Evolutionary conservation across 441 rosid genomes (phyloP).

Genomic region (Gossypium davidsonii): DNA sequence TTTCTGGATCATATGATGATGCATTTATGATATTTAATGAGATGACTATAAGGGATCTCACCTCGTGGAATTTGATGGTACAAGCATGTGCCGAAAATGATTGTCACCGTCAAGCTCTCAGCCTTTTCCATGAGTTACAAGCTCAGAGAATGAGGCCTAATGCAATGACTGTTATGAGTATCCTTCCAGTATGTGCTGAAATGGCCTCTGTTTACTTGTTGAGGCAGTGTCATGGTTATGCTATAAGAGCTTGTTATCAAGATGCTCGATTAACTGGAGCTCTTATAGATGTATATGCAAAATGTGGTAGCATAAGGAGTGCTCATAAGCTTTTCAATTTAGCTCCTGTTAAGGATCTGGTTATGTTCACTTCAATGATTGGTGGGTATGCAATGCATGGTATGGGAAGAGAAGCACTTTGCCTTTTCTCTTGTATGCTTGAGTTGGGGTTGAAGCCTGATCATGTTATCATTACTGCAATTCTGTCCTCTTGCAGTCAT

Average conservation of each 20-base stretch:
- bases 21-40: constrained; percentile 39
- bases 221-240: constrained; percentile 73
- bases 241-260: constrained; percentile 42
- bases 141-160: constrained; percentile 63
- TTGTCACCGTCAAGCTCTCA: constrained; percentile 44
- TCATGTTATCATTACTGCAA: constrained; percentile 60
- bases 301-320: constrained; percentile 56
- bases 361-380: constrained; percentile 68
- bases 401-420: constrained; percentile 69
- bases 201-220: constrained; percentile 46
- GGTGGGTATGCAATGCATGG: constrained; percentile 82
- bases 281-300: constrained; percentile 69
- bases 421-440: constrained; percentile 50
- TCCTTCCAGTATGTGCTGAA: constrained; percentile 63
- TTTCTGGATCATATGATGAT: constrained; percentile 45
- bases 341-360: constrained; percentile 53
- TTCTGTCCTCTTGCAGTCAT: constrained; percentile 78
- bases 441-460: constrained; percentile 57
- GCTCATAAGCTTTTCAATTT: constrained; percentile 55
- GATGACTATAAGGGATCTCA: constrained; percentile 51
- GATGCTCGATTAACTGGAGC: constrained; percentile 60
- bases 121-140: constrained; percentile 46
- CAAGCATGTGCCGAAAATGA: constrained; percentile 53
- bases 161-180: constrained; percentile 62
- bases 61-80: constrained; percentile 80